Conservation (phyloP, 306 rosid genomes). For the Castanopsis chinensis region DNA sequence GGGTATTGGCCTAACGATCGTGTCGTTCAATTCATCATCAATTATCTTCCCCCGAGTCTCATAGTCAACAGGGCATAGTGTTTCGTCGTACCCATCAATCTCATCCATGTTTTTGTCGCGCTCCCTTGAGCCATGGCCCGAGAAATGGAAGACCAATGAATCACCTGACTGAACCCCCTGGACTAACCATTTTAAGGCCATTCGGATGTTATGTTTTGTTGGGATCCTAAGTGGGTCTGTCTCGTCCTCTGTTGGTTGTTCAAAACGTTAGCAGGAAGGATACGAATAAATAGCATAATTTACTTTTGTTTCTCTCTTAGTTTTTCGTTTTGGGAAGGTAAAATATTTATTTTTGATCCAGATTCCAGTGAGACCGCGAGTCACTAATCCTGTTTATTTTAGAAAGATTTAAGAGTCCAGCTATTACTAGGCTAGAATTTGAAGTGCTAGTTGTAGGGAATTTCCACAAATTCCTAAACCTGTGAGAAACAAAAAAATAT, state of each 20-base stretch:
- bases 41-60: conserved; percentile 43
- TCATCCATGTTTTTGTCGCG: conserved; percentile 43
- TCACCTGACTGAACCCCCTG: conserved; percentile 54
- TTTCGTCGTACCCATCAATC: conserved; percentile 58
- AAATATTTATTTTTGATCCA: too few relatives aligned
- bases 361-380: too few relatives aligned
- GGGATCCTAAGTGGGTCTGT: conserved; percentile 45
- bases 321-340: too few relatives aligned
- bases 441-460: too few relatives aligned
- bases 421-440: too few relatives aligned
- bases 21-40: conserved; percentile 65
- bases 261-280: background rate
- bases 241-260: conserved; percentile 35
- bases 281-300: background rate
- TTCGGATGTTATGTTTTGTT: conserved; percentile 50
- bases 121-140: conserved; percentile 57
- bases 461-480: too few relatives aligned
- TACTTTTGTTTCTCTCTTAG: too few relatives aligned
- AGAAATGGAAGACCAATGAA: conserved; percentile 59
- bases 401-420: too few relatives aligned
- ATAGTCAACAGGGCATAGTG: conserved; percentile 63
- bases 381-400: too few relatives aligned
- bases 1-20: conserved; percentile 58
- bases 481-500: too few relatives aligned
- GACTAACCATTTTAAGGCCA: conserved; percentile 57